These are phyloP conservation scores for Auxenochlorella pyrenoidosa DNA, from an alignment of 139 green algal species.

Conservation along the genomic window DNA sequence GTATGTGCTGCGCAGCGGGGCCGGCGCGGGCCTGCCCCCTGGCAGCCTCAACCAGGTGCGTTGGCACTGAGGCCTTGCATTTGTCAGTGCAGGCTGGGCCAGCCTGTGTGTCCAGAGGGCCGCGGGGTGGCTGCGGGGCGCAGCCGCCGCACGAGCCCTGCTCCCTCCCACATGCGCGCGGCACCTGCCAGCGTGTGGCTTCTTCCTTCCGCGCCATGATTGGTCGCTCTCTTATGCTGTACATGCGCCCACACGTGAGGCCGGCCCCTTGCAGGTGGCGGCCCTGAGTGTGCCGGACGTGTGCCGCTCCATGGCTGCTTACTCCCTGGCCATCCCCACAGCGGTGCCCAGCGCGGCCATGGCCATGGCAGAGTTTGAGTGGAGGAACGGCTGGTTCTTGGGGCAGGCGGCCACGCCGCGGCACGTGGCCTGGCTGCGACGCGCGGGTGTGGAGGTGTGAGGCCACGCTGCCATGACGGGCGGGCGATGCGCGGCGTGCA, in stretches of 20 bases:
- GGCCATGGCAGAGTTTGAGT: slow-evolving; percentile 61
- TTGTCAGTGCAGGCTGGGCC: not conserved
- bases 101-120: not conserved
- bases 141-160: too few species aligned
- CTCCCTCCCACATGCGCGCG: too few species aligned
- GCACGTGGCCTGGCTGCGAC: slow-evolving; percentile 47
- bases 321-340: slow-evolving; percentile 47
- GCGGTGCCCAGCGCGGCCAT: slow-evolving; percentile 62
- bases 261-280: not conserved
- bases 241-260: too few species aligned
- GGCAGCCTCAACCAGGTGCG: not conserved
- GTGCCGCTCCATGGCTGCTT: slow-evolving; percentile 13
- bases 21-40: not conserved
- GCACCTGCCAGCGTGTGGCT: too few species aligned
- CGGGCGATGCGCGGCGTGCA: not conserved
- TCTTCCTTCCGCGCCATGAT: too few species aligned
- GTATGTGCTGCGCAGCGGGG: not conserved
- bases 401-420: not conserved
- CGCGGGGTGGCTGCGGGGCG: not conserved
- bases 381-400: slow-evolving; percentile 62
- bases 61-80: not conserved
- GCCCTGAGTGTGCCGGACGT: not conserved
- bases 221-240: too few species aligned
- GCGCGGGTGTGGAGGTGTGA: slow-evolving; percentile 33
- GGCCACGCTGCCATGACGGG: not conserved